Evolutionary conservation across 495 filamentous ascomycete genomes (phyloP).

Genomic region (Daldinia grandis): DNA sequence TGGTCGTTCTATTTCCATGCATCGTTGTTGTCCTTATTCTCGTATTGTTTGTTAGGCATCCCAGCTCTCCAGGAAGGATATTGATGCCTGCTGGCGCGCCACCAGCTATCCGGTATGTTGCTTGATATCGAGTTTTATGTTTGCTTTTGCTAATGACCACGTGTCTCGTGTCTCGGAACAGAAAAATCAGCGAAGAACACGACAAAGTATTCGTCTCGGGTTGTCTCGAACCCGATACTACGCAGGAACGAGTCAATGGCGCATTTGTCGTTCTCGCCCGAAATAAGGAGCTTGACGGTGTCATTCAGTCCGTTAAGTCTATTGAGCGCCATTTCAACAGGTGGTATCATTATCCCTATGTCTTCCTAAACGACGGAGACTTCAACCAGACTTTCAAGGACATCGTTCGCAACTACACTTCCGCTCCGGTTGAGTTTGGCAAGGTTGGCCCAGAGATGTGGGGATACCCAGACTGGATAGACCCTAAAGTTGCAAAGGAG

Average conservation of each 20-base stretch:
- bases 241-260: conserved; percentile 79
- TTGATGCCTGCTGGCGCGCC: conserved; percentile 90
- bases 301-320: conserved; percentile 95
- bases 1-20: conserved; percentile 91
- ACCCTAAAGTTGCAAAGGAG: conserved; percentile 91
- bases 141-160: background rate
- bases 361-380: conserved; percentile 97
- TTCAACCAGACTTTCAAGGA: conserved; percentile 95
- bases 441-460: conserved; percentile 91
- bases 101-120: conserved; percentile 84
- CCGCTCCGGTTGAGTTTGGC: conserved; percentile 85
- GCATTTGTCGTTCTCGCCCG: conserved; percentile 95
- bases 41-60: conserved; percentile 88
- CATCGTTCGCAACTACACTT: conserved; percentile 88
- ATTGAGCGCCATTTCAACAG: conserved; percentile 99
- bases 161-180: conserved; percentile 47
- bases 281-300: conserved; percentile 96
- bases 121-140: background rate
- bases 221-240: conserved; percentile 77
- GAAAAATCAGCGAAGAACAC: conserved; percentile 95
- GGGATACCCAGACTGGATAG: conserved; percentile 97
- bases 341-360: conserved; percentile 99
- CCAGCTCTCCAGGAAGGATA: conserved; percentile 80
- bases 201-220: conserved; percentile 96
- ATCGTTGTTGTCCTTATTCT: conserved; percentile 92